Evolutionary conservation across 164 flowering plant genomes (phyloP).

Genomic region (Aristolochia californica): DNA sequence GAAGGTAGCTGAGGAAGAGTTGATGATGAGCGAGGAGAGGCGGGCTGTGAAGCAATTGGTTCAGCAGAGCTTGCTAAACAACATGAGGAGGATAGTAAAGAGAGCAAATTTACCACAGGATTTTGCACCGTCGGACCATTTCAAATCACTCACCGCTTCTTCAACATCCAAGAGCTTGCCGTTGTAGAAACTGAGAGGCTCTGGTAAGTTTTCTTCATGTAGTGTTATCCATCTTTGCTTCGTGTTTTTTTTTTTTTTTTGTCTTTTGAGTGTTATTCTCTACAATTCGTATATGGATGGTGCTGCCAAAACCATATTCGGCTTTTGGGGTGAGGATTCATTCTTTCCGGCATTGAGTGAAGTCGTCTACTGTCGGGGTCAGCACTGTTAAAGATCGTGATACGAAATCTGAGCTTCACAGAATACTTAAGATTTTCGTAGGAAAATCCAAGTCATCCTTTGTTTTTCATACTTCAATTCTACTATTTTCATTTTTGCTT

Average conservation of each 20-base stretch:
- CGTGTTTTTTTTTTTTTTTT: slow-evolving; percentile 5
- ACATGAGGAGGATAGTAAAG: slow-evolving; percentile 82
- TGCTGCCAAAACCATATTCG: no score
- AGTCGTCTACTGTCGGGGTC: no score
- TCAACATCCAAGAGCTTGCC: slow-evolving; percentile 97
- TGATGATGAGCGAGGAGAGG: slow-evolving; percentile 73
- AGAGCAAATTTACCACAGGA: slow-evolving; percentile 90
- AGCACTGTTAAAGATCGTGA: no score
- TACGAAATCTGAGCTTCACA: no score
- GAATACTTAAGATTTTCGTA: no score
- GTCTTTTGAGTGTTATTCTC: slow-evolving; percentile 5
- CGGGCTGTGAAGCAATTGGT: slow-evolving; percentile 86
- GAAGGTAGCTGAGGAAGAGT: slow-evolving; percentile 31
- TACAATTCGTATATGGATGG: background rate
- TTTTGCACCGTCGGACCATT: slow-evolving; percentile 75
- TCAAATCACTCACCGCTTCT: slow-evolving; percentile 57
- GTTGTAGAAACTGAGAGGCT: slow-evolving; percentile 30
- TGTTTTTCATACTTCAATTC: no score
- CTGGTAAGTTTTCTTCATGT: slow-evolving; percentile 4
- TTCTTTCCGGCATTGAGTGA: no score
- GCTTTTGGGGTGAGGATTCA: no score
- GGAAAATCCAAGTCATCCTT: no score
- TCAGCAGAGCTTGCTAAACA: slow-evolving; percentile 86
- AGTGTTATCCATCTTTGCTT: no score
- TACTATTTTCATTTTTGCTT: no score